Conservation (phyloP, 2,329 filamentous ascomycete species). For the Eutypella sp. region DNA sequence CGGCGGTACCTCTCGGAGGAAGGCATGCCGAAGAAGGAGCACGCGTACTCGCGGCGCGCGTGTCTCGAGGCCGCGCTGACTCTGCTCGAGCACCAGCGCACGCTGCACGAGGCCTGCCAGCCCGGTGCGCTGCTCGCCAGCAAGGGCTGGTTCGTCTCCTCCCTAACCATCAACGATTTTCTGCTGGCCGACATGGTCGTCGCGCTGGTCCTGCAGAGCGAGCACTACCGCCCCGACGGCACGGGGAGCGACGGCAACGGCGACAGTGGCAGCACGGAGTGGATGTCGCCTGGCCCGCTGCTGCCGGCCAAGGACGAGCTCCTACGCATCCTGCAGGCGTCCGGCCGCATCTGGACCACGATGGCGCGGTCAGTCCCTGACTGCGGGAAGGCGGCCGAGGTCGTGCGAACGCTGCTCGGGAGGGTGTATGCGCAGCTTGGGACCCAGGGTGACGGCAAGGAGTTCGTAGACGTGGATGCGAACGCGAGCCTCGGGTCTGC, state of each 20-base stretch:
- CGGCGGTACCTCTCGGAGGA: slow-evolving; percentile 48
- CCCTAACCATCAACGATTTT: slow-evolving; percentile 56
- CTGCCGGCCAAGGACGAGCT: slow-evolving; percentile 35
- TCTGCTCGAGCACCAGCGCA: slow-evolving; percentile 43
- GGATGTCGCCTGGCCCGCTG: slow-evolving; percentile 28
- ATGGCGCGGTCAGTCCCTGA: slow-evolving; percentile 34
- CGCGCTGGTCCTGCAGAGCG: slow-evolving; percentile 46
- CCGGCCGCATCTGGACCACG: slow-evolving; percentile 39
- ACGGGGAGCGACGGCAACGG: too few species aligned
- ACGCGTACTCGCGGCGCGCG: slow-evolving; percentile 46
- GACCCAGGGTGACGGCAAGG: slow-evolving; percentile 4
- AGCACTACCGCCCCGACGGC: too few species aligned
- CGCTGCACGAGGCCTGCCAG: slow-evolving; percentile 43
- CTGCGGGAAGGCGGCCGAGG: slow-evolving; percentile 40
- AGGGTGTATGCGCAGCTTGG: slow-evolving; percentile 30
- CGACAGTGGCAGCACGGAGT: slow-evolving; percentile 28
- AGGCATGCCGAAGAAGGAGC: slow-evolving; percentile 35
- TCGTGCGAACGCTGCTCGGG: slow-evolving; percentile 40
- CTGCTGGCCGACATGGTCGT: slow-evolving; percentile 57
- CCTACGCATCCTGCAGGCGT: slow-evolving; percentile 35
- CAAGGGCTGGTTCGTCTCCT: slow-evolving; percentile 53
- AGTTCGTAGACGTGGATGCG: too few species aligned
- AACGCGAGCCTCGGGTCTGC: too few species aligned
- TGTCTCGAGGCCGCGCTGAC: slow-evolving; percentile 46
- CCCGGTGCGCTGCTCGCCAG: slow-evolving; percentile 49